Percentiles rank a stretch among this genome's conserved stretches.
These are phyloP conservation scores for Ganoderma boninense DNA, from an alignment of 1,284 basidiomycete species.

Conservation along the genomic window DNA sequence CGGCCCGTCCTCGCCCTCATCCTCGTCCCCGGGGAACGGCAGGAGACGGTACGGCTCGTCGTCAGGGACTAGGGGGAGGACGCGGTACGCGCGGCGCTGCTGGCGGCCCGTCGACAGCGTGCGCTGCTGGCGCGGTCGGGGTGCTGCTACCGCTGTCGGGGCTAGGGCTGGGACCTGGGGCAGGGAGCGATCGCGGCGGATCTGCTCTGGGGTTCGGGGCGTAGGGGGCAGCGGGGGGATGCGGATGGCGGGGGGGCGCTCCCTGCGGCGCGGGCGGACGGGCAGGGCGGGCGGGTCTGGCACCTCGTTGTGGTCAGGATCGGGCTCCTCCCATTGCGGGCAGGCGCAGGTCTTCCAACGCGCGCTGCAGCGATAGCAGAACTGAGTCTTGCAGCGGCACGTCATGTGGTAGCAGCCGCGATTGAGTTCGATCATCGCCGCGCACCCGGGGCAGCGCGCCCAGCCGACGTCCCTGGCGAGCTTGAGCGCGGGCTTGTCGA, in stretches of 20 bases:
- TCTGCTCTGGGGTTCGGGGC: neutral
- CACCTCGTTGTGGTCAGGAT: slow-evolving; percentile 1
- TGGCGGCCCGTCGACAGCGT: neutral
- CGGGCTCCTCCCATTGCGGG: slow-evolving; percentile 60
- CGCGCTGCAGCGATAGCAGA: slow-evolving; percentile 56
- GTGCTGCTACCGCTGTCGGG: neutral
- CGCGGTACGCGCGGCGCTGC: slow-evolving; percentile 3
- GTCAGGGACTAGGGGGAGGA: neutral
- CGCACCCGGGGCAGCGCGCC: slow-evolving; percentile 54
- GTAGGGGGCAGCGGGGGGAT: neutral
- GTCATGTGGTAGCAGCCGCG: slow-evolving; percentile 50
- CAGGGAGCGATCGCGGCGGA: neutral
- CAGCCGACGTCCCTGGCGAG: slow-evolving; percentile 47
- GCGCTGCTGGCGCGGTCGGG: neutral
- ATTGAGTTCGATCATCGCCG: slow-evolving; percentile 44
- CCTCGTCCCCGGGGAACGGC: neutral
- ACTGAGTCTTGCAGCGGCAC: slow-evolving; percentile 44
- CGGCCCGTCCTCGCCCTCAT: neutral
- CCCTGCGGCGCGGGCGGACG: neutral
- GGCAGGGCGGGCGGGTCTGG: neutral
- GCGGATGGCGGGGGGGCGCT: neutral
- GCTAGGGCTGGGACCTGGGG: neutral
- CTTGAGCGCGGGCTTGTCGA: slow-evolving; percentile 39
- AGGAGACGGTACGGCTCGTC: slow-evolving; percentile 2
- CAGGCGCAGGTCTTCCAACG: slow-evolving; percentile 61